A percentile compares a stretch with the other conserved stretches of the same genome.
phyloP scores from a whole-genome alignment of 1,284 basidiomycete genomes.

The Pisolithus thermaeus region DNA sequence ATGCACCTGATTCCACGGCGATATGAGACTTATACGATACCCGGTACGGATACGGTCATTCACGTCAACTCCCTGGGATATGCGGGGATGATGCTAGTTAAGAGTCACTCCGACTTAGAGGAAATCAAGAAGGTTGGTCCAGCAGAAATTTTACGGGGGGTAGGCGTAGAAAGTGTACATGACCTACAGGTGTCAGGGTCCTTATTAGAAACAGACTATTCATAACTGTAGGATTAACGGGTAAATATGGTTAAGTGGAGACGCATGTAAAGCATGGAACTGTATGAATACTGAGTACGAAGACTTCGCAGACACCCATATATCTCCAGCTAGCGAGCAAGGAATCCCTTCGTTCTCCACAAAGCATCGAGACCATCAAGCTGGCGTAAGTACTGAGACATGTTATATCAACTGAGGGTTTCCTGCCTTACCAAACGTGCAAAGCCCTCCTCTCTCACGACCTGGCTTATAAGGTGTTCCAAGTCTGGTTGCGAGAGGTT shows the following conservation, averaged over 20 bases:
- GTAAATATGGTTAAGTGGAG: background rate
- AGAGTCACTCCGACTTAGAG: slow-evolving; percentile 68
- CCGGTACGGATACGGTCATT: slow-evolving; percentile 48
- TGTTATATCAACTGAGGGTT: background rate
- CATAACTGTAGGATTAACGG: background rate
- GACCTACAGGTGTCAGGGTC: slow-evolving; percentile 50
- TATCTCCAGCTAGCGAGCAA: slow-evolving; percentile 20
- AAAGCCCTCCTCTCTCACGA: slow-evolving; percentile 58
- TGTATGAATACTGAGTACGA: too few relatives aligned
- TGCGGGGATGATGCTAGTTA: slow-evolving; percentile 80
- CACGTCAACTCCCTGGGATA: slow-evolving; percentile 83
- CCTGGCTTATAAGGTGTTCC: slow-evolving; percentile 43
- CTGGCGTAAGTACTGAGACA: slow-evolving; percentile 26
- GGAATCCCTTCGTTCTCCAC: slow-evolving; percentile 35
- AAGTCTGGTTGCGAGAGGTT: slow-evolving; percentile 40
- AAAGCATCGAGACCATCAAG: slow-evolving; percentile 35
- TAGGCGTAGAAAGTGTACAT: slow-evolving; percentile 60
- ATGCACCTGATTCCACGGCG: slow-evolving; percentile 77
- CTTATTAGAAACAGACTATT: slow-evolving; percentile 23
- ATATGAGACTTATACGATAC: slow-evolving; percentile 47
- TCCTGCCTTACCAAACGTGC: slow-evolving; percentile 36
- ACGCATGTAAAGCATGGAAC: too few relatives aligned
- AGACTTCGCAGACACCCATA: background rate
- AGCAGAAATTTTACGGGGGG: slow-evolving; percentile 51
- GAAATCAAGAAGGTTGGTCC: slow-evolving; percentile 58